Percentiles rank a stretch among this genome's conserved stretches.
Conservation (phyloP, 495 filamentous ascomycete genomes). For the Letharia lupina region DNA sequence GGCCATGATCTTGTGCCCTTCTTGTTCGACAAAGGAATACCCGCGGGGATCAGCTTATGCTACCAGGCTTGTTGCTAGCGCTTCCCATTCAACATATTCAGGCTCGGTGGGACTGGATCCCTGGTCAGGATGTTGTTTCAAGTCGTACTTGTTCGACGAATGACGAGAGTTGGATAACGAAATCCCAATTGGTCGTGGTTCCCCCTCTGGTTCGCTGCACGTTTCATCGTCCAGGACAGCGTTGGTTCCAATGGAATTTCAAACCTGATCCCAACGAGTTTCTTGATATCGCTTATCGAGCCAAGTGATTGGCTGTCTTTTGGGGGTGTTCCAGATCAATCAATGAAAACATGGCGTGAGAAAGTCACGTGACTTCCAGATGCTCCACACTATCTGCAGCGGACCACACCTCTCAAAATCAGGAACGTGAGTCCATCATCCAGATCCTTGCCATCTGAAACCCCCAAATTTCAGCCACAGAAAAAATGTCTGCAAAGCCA, state of each 20-base stretch:
- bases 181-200: neutral
- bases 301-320: neutral
- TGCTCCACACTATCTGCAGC: conserved; percentile 6
- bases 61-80: neutral
- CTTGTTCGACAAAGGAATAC: neutral
- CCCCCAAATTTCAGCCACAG: conserved; percentile 1
- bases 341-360: neutral
- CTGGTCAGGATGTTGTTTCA: neutral
- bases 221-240: neutral
- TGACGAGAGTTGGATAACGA: neutral
- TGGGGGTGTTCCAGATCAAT: neutral
- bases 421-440: neutral
- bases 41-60: neutral
- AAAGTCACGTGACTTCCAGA: neutral
- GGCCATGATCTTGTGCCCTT: neutral
- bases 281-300: neutral
- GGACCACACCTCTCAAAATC: neutral
- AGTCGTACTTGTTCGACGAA: neutral
- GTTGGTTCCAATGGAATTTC: neutral
- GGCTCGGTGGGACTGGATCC: neutral
- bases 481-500: neutral
- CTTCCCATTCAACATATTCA: neutral
- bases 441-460: conserved; percentile 8
- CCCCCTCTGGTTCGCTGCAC: neutral
- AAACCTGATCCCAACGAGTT: neutral